Evolutionary conservation across 352 stramenopile species (phyloP).

Genomic region (Elongisporangium anandrum): DNA sequence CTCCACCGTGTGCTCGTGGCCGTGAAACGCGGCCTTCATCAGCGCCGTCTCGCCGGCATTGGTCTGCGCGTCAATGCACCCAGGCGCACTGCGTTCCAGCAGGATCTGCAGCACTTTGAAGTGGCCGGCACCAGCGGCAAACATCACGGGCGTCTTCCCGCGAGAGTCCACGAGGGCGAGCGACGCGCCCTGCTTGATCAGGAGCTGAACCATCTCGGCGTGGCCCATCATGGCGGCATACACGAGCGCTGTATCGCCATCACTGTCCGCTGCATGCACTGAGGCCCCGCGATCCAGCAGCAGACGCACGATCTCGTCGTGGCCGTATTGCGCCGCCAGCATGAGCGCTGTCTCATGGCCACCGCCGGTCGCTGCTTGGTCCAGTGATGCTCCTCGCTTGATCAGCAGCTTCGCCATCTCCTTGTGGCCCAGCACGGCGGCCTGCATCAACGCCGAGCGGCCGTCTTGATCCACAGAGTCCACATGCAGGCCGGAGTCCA

Average conservation of each 20-base stretch:
- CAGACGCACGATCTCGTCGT: background rate
- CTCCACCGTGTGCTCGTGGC: constrained; percentile 2
- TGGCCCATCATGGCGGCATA: constrained; percentile 10
- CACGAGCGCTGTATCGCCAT: constrained; percentile 8
- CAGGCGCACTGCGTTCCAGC: constrained; percentile 5
- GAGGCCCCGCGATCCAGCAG: constrained; percentile 4
- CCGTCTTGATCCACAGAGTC: constrained; percentile 11
- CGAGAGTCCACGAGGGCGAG: background rate
- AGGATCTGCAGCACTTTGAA: constrained; percentile 15
- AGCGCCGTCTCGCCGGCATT: constrained; percentile 18
- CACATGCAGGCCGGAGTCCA: constrained; percentile 1
- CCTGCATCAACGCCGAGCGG: constrained; percentile 8
- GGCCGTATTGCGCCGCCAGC: background rate
- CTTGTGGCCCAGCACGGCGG: background rate
- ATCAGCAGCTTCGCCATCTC: background rate
- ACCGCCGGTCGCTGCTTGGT: background rate
- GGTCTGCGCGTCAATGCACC: constrained; percentile 13
- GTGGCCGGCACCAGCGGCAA: constrained; percentile 8
- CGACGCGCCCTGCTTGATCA: constrained; percentile 8
- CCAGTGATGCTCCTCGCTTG: background rate
- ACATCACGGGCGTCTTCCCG: constrained; percentile 15
- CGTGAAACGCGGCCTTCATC: constrained; percentile 15
- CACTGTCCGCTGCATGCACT: background rate
- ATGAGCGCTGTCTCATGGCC: background rate
- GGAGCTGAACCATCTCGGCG: constrained; percentile 10